phyloP scores from a whole-genome alignment of 768 basidiomycete genomes.

The Leucocoprinus leucothites region DNA sequence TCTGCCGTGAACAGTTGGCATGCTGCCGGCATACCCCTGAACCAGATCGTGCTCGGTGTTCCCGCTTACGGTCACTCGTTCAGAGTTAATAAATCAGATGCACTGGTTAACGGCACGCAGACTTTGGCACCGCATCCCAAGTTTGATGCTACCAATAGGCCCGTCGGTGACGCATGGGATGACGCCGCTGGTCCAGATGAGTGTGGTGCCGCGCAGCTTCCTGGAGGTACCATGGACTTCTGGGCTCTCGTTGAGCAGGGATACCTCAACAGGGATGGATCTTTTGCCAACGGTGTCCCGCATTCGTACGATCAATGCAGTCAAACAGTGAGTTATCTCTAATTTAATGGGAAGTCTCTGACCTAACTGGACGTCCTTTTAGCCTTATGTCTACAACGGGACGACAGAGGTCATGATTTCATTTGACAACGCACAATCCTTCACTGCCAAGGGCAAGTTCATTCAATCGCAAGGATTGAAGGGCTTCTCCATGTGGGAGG shows the following conservation, averaged over 20 bases:
- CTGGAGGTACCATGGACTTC: slow-evolving; percentile 59
- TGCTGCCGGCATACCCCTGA: slow-evolving; percentile 68
- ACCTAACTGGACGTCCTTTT: neutral
- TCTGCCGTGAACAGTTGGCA: slow-evolving; percentile 74
- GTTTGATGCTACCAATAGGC: slow-evolving; percentile 48
- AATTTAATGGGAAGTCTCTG: neutral
- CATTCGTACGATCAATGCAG: slow-evolving; percentile 64
- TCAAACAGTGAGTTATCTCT: slow-evolving; percentile 54
- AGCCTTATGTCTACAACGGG: slow-evolving; percentile 46
- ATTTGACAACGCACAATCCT: slow-evolving; percentile 45
- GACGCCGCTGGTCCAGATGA: slow-evolving; percentile 45
- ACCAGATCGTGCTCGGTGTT: slow-evolving; percentile 75
- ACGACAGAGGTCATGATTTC: slow-evolving; percentile 44
- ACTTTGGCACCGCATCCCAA: slow-evolving; percentile 47
- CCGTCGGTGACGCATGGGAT: slow-evolving; percentile 65
- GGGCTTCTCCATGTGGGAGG: slow-evolving; percentile 74
- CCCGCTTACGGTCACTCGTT: slow-evolving; percentile 83
- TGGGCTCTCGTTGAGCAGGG: slow-evolving; percentile 61
- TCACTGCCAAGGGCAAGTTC: slow-evolving; percentile 54
- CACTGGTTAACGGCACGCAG: slow-evolving; percentile 37
- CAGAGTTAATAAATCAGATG: slow-evolving; percentile 43
- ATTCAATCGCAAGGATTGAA: slow-evolving; percentile 47
- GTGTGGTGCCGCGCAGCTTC: slow-evolving; percentile 50
- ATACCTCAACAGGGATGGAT: slow-evolving; percentile 49
- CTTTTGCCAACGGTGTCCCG: slow-evolving; percentile 44